phyloP scores from a whole-genome alignment of 495 filamentous ascomycete genomes.

The Penicillium verhagenii region DNA sequence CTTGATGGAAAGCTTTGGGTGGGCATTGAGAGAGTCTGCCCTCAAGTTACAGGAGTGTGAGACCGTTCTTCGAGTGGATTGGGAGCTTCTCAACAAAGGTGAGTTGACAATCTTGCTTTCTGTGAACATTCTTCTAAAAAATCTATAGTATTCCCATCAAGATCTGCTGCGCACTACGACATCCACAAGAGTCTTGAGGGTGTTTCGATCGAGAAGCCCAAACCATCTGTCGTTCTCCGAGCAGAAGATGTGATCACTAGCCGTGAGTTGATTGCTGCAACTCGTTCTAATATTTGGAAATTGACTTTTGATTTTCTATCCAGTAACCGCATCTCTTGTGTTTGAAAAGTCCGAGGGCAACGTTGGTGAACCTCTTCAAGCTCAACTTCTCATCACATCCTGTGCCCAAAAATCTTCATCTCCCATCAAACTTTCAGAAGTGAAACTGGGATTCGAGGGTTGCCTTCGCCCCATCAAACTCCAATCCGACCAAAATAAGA shows the following conservation, averaged over 20 bases:
- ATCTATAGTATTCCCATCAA: slow-evolving; percentile 56
- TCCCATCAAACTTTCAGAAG: slow-evolving; percentile 61
- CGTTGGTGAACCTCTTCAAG: slow-evolving; percentile 72
- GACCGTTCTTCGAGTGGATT: slow-evolving; percentile 71
- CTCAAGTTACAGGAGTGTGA: slow-evolving; percentile 59
- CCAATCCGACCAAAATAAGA: slow-evolving; percentile 30
- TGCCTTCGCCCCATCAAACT: slow-evolving; percentile 59
- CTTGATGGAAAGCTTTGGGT: slow-evolving; percentile 69
- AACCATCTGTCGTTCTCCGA: slow-evolving; percentile 62
- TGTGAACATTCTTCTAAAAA: slow-evolving; percentile 10
- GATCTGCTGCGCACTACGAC: slow-evolving; percentile 66
- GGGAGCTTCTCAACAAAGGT: slow-evolving; percentile 76
- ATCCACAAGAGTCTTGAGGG: slow-evolving; percentile 66
- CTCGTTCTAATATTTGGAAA: background rate
- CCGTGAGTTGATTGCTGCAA: slow-evolving; percentile 41
- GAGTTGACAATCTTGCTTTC: slow-evolving; percentile 22
- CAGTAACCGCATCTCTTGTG: slow-evolving; percentile 67
- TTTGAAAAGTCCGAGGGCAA: slow-evolving; percentile 76
- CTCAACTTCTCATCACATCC: slow-evolving; percentile 74
- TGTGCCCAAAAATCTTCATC: slow-evolving; percentile 59
- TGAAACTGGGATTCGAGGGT: slow-evolving; percentile 69
- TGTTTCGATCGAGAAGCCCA: slow-evolving; percentile 48
- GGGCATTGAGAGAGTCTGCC: slow-evolving; percentile 74
- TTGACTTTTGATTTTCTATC: background rate
- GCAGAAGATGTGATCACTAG: slow-evolving; percentile 70